Percentiles rank a stretch among this genome's conserved stretches.
These are phyloP conservation scores for Cutaneotrichosporon sp. DNA, from an alignment of 1,284 basidiomycete species.

Conservation along the genomic window DNA sequence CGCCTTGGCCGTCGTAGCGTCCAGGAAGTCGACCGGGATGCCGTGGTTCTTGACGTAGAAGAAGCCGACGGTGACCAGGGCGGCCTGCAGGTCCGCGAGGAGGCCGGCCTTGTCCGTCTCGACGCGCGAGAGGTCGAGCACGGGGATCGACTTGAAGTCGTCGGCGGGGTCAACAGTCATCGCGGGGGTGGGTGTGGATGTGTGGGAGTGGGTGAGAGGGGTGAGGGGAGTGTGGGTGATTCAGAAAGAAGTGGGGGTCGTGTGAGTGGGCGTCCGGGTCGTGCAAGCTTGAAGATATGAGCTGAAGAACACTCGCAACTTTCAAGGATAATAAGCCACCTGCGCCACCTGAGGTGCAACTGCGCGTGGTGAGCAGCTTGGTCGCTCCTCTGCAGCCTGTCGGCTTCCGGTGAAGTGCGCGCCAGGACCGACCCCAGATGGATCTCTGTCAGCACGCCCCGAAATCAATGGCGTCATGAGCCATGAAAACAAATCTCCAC, in stretches of 20 bases:
- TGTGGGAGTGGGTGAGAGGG: neutral
- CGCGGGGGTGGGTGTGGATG: neutral
- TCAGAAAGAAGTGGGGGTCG: neutral
- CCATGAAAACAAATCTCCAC: neutral
- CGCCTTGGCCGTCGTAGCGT: conserved; percentile 17
- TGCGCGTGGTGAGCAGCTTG: neutral
- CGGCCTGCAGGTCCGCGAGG: conserved; percentile 21
- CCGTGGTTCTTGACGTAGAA: conserved; percentile 27
- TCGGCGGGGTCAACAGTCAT: conserved; percentile 7
- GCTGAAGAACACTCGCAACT: neutral
- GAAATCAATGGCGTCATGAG: neutral
- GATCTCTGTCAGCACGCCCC: neutral
- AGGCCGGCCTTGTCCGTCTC: conserved; percentile 15
- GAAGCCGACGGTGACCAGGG: conserved; percentile 25
- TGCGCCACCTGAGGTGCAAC: neutral
- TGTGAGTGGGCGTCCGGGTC: neutral
- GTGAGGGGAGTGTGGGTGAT: neutral
- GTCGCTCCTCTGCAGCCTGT: too few species aligned
- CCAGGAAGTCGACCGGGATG: conserved; percentile 11
- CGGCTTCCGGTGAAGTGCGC: neutral
- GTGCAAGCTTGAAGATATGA: neutral
- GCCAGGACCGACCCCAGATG: neutral
- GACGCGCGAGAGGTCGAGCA: conserved; percentile 22
- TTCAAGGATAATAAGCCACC: neutral
- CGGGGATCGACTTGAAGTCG: conserved; percentile 22